Base-by-base conservation (phyloP, 768 basidiomycete genomes). In the Clavaria fumosa region DNA sequence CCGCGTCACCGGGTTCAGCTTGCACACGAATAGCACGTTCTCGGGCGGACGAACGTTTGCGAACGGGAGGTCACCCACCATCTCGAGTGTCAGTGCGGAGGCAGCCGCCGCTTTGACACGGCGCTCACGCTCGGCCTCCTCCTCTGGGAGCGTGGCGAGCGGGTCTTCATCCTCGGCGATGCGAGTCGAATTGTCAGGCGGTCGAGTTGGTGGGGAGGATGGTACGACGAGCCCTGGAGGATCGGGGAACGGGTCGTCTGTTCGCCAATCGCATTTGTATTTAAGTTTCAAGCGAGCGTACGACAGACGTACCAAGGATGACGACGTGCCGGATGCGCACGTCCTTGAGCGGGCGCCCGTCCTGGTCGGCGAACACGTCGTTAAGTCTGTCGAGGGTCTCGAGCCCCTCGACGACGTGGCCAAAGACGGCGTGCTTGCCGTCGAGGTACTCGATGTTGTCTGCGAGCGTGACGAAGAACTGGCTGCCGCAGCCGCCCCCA, bases 51-150 rank as follows among this genome's bases (percentile, higher is more conserved):
- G 75, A 31, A 99, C 90, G 50, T 93, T 90, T 18, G 95, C 95
- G 53, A 99, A 97, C 1, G 95, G 95, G 37, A 97, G 63, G 58
- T 99, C 95, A 22, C 95, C 95, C 40, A 99, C 93, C 95, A 99
- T 99, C 58, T 99, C 95, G 35, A 99, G 72, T 3, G 95, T 97
- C 26, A 99, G 63, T 1, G 95, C 95, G 31, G 90, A 89, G 0
- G 93, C 89, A 1, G 74, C 75, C 0, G 95, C 93, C 0, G 90
- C 89, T 37, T 81, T 79, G 58, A 80, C 73, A n/a, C 90, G 75
- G 17, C 81, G 73, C 30, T 75, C 63, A 2, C 65, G 69, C 46
- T 91, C 93, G 34, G 76, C 76, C 43, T 91, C 83, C 43, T 89
- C 89, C 45, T 86, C 85, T 1, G 86, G 81, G 7, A 88, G 54